Evolutionary conservation across 352 stramenopile species (phyloP).

Genomic region (Pythium dissimile): DNA sequence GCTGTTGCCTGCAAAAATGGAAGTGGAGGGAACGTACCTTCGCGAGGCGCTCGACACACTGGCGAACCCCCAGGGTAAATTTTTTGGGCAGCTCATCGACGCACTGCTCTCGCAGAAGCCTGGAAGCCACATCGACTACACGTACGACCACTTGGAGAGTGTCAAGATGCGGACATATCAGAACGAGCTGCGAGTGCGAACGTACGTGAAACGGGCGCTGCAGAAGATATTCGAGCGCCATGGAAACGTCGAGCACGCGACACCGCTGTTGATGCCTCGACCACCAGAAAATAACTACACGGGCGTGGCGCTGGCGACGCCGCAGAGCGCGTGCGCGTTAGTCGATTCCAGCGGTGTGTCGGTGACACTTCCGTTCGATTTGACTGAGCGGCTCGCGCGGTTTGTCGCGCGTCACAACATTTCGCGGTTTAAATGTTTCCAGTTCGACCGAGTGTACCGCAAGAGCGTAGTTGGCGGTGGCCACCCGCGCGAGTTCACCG

Average conservation of each 20-base stretch:
- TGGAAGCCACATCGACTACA: conserved; percentile 82
- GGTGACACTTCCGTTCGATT: conserved; percentile 78
- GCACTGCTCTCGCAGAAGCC: conserved; percentile 71
- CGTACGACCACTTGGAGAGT: conserved; percentile 79
- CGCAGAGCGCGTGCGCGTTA: conserved; percentile 59
- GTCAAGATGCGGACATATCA: conserved; percentile 75
- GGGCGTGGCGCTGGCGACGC: conserved; percentile 46
- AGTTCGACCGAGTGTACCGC: conserved; percentile 84
- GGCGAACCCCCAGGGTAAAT: conserved; percentile 86
- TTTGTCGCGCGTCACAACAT: conserved; percentile 83
- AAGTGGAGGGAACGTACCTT: conserved; percentile 81
- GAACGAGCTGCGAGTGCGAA: conserved; percentile 56
- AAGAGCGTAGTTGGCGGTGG: conserved; percentile 63
- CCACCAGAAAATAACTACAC: conserved; percentile 64
- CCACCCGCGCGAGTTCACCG: conserved; percentile 76
- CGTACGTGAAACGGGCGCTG: conserved; percentile 63
- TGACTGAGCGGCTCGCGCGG: conserved; percentile 77
- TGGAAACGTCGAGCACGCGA: conserved; percentile 72
- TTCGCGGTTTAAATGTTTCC: conserved; percentile 76
- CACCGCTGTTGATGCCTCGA: conserved; percentile 75
- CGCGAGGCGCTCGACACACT: conserved; percentile 82
- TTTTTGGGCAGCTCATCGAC: conserved; percentile 85
- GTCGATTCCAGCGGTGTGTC: conserved; percentile 75
- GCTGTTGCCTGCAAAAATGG: conserved; percentile 76
- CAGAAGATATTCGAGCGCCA: conserved; percentile 85